phyloP scores from a whole-genome alignment of 2,329 filamentous ascomycete species.

The Samsoniella hepiali region DNA sequence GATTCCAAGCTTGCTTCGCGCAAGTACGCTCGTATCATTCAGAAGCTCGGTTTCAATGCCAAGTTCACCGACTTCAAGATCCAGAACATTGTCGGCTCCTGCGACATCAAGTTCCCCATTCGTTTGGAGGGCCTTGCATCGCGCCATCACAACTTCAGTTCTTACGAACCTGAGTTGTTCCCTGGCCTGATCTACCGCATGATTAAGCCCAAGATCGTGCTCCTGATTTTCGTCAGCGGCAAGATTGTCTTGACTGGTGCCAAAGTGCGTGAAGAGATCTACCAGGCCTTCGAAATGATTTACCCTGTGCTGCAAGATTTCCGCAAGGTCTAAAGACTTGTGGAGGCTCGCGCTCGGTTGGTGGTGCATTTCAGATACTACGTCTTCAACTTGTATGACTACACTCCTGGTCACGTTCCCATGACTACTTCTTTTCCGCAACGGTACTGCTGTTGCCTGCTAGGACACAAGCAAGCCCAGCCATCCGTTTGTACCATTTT shows the following conservation, averaged over 20 bases:
- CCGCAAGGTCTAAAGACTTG: slow-evolving; percentile 49
- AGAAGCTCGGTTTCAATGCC: slow-evolving; percentile 98
- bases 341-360: neutral
- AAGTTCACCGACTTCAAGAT: slow-evolving; percentile 99
- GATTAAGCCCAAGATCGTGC: slow-evolving; percentile 99
- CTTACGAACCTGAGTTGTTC: slow-evolving; percentile 97
- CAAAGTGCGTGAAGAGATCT: slow-evolving; percentile 97
- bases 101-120: slow-evolving; percentile 99
- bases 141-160: slow-evolving; percentile 98
- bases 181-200: slow-evolving; percentile 99
- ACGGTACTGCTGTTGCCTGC: slow-evolving; percentile 21
- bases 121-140: slow-evolving; percentile 92
- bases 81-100: slow-evolving; percentile 98
- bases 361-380: neutral
- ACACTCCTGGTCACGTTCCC: slow-evolving; percentile 45
- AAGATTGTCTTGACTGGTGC: slow-evolving; percentile 98
- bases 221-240: slow-evolving; percentile 95
- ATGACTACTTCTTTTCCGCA: slow-evolving; percentile 36
- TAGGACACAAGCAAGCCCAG: slow-evolving; percentile 26
- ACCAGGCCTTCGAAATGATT: slow-evolving; percentile 95
- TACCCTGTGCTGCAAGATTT: slow-evolving; percentile 85
- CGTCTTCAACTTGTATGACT: slow-evolving; percentile 39
- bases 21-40: slow-evolving; percentile 98
- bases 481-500: slow-evolving; percentile 38
- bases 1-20: slow-evolving; percentile 94